Evolutionary conservation across 805 yeast species (phyloP), one percentile per base, ranked within the genome.

Genomic region (Vanderwaltozyma verrucispora): DNA sequence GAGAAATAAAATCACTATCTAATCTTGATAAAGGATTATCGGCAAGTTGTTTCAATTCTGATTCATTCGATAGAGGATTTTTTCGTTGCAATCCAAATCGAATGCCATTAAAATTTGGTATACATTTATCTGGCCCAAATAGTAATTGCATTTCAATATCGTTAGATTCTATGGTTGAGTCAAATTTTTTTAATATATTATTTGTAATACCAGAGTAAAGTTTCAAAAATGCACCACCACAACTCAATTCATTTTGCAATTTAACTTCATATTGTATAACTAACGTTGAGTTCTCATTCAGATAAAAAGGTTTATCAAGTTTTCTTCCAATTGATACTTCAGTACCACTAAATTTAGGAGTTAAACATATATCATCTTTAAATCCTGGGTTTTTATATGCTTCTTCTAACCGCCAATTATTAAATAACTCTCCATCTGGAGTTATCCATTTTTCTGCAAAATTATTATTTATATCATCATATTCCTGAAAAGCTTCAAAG

Each of bases 61-160:
- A 65, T 41, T 64, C 68, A 6, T 75, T 77, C 16, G 75, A 67
- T 18, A 50, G 41, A 28, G 75, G 77, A 56, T 73, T 71, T 49
- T 68, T 67, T 49, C 82, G 71, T 38, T 69, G 71, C 42, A 86
- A 51, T 37, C 86, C 82, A 46, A 87, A 74, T 51, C 82, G 94
- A 25, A 88, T 77, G 57, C 77, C 81, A 64, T 86, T 84, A 31
- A 78, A 71, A 24, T 43, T 40, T 35, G 75, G 54, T 4, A 94
- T 95, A 63, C 96, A 88, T 57, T 72, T 76, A 60, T 88, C 96
- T 31, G 96, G 96, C 14, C 96, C 96, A 65, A 88, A 88, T 89
- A 88, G 81, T 4, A 37, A 15, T 14, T 19, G 25, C 45, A 88
- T 63, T 58, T 80, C 85, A 62, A 80, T 85, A 1, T 80, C 85